phyloP scores from a whole-genome alignment of 1,284 basidiomycete genomes.

The Stygiomarasmius scandens region DNA sequence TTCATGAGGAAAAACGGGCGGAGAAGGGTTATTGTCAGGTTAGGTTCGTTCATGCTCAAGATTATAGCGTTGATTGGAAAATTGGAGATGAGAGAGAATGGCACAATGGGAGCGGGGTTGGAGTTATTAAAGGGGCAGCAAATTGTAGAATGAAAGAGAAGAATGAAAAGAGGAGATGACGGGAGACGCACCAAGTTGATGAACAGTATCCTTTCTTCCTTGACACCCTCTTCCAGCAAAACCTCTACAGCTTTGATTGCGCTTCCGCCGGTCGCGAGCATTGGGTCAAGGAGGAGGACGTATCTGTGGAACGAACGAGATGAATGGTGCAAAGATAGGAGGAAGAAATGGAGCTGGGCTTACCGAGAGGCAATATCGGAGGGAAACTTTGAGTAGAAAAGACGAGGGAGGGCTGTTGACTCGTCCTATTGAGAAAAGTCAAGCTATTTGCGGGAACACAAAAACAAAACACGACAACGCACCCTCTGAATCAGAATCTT shows the following conservation, averaged over 20 bases:
- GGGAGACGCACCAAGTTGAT: slow-evolving; percentile 81
- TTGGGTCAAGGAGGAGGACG: slow-evolving; percentile 94
- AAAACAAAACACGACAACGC: slow-evolving; percentile 14
- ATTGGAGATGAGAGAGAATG: background rate
- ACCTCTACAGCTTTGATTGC: slow-evolving; percentile 98
- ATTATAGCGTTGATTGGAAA: background rate
- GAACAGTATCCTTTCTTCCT: slow-evolving; percentile 92
- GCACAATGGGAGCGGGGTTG: too few species aligned
- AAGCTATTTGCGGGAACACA: background rate
- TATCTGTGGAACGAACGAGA: too few species aligned
- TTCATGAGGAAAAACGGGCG: background rate
- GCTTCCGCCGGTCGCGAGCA: slow-evolving; percentile 97
- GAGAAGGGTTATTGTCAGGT: too few species aligned
- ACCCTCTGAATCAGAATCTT: slow-evolving; percentile 96
- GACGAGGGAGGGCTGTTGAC: slow-evolving; percentile 86
- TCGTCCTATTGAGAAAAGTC: slow-evolving; percentile 68
- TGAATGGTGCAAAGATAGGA: too few species aligned
- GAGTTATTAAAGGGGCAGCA: too few species aligned
- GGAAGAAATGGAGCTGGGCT: too few species aligned
- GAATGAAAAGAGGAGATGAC: background rate
- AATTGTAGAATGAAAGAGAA: background rate
- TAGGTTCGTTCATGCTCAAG: too few species aligned
- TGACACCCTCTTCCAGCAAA: slow-evolving; percentile 87
- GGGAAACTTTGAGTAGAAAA: slow-evolving; percentile 92
- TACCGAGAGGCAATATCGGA: slow-evolving; percentile 89